These are phyloP conservation scores for Bromus sterilis DNA, from an alignment of 176 grass and related monocot species.

Conservation along the genomic window DNA sequence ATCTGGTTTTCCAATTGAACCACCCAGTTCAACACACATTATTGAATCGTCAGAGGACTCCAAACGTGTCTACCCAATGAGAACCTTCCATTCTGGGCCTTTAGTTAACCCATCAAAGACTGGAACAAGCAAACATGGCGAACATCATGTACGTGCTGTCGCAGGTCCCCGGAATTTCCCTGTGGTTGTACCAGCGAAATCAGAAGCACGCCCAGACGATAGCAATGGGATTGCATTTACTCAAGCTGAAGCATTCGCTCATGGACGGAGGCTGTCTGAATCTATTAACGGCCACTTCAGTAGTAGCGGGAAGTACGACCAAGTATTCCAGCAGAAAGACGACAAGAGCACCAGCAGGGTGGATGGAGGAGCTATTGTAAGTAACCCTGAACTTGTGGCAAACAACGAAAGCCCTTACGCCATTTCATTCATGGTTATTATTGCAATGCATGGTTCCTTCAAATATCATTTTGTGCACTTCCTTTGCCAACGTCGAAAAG, in stretches of 20 bases:
- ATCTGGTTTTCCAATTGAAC: slow-evolving; percentile 92
- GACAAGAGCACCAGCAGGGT: slow-evolving; percentile 20
- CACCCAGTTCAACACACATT: slow-evolving; percentile 39
- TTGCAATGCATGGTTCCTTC: neutral
- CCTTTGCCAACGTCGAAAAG: neutral
- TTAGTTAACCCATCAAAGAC: slow-evolving; percentile 58
- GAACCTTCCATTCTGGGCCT: slow-evolving; percentile 86
- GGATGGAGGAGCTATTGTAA: slow-evolving; percentile 56
- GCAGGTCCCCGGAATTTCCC: slow-evolving; percentile 5
- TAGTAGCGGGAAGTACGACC: slow-evolving; percentile 49
- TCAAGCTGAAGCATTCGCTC: slow-evolving; percentile 43
- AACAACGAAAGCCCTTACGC: neutral
- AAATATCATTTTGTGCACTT: neutral
- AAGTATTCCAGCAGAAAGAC: slow-evolving; percentile 51
- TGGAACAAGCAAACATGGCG: slow-evolving; percentile 33
- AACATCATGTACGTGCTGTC: slow-evolving; percentile 25
- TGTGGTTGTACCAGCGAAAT: slow-evolving; percentile 30
- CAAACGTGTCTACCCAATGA: slow-evolving; percentile 29
- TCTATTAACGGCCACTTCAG: slow-evolving; percentile 59
- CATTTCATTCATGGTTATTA: neutral
- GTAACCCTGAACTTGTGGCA: slow-evolving; percentile 15
- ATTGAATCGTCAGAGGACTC: slow-evolving; percentile 43
- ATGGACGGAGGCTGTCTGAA: slow-evolving; percentile 55
- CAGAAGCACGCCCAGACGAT: slow-evolving; percentile 23
- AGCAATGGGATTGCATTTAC: slow-evolving; percentile 1